phyloP scores from a whole-genome alignment of 73 alveolate species.

The Paramecium primaurelia region DNA sequence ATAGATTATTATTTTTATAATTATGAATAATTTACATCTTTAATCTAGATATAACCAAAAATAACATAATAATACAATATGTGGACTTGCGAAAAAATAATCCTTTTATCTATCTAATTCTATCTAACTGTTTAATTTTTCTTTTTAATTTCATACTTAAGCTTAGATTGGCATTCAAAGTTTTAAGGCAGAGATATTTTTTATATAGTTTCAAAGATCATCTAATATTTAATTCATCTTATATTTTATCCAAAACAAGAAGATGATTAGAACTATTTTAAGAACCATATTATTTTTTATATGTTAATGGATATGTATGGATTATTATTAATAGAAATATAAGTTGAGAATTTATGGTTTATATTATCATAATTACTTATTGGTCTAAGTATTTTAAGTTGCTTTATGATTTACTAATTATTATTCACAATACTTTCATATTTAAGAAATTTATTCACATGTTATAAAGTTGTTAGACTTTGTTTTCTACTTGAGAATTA shows the following conservation, averaged over 20 bases:
- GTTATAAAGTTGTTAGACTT: neutral
- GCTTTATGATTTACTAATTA: neutral
- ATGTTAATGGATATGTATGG: neutral
- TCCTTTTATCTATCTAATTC: neutral
- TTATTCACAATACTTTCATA: neutral
- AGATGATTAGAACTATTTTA: neutral
- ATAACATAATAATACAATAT: neutral
- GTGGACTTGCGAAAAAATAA: neutral
- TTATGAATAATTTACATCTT: neutral
- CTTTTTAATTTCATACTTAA: neutral
- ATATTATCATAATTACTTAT: neutral
- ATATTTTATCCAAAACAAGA: neutral
- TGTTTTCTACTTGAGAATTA: neutral
- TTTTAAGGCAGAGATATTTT: neutral
- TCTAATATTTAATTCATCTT: neutral
- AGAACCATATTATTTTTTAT: neutral
- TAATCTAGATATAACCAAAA: neutral
- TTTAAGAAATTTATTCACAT: neutral
- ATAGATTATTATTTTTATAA: neutral
- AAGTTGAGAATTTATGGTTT: neutral
- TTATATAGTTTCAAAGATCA: neutral
- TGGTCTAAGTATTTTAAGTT: neutral
- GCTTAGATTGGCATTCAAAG: neutral
- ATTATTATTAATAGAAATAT: neutral
- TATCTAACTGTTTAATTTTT: neutral